Percentiles rank a stretch among this genome's conserved stretches.
Evolutionary conservation across 257 asterid species (phyloP).

Genomic region (Prunella vulgaris): DNA sequence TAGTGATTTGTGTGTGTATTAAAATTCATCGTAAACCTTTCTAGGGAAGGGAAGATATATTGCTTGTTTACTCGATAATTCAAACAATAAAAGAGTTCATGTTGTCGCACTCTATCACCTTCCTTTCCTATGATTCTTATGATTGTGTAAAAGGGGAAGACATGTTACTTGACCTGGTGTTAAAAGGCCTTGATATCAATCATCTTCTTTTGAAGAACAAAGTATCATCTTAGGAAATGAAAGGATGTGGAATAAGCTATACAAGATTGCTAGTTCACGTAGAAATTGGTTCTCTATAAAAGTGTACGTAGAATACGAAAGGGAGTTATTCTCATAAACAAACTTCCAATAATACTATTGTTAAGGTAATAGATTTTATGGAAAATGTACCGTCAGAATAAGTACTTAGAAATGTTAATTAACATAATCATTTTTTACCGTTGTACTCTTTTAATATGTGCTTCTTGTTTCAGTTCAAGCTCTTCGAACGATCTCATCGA

Average conservation of each 20-base stretch:
- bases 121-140: not conserved
- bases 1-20: not conserved
- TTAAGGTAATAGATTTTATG: not conserved
- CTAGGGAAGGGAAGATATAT: not conserved
- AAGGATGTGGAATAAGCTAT: too few species aligned
- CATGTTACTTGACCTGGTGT: not conserved
- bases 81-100: not conserved
- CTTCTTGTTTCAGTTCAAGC: slow-evolving; percentile 43
- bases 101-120: too few species aligned
- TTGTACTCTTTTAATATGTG: not conserved
- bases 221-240: not conserved
- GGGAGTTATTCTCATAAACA: too few species aligned
- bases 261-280: too few species aligned
- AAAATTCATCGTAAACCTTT: not conserved
- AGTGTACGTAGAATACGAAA: too few species aligned
- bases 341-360: not conserved
- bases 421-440: not conserved
- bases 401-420: not conserved
- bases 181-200: not conserved
- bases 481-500: slow-evolving; percentile 54
- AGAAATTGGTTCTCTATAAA: too few species aligned
- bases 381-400: not conserved
- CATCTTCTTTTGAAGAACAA: not conserved
- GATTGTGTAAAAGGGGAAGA: too few species aligned
- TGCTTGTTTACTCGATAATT: not conserved